phyloP scores from a whole-genome alignment of 169 alveolate genomes.

The Plasmodium cynomolgi region DNA sequence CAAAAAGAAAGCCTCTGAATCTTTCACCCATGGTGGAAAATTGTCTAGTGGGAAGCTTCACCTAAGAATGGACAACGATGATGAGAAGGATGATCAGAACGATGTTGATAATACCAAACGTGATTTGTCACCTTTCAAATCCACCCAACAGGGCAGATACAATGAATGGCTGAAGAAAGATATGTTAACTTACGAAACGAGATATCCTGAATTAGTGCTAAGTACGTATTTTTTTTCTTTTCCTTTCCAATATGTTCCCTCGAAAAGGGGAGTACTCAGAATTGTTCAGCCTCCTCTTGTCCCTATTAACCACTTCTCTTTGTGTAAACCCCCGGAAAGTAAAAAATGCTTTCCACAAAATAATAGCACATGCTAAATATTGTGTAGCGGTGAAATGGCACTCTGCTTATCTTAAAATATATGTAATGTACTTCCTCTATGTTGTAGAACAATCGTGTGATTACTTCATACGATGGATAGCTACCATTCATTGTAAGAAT shows the following conservation, averaged over 20 bases:
- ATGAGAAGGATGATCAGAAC: not conserved
- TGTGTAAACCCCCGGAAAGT: constrained; percentile 1
- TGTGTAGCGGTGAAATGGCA: not conserved
- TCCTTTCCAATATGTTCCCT: constrained; percentile 8
- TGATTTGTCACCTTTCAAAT: not conserved
- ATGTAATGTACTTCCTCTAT: not conserved
- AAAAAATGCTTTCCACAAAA: not conserved
- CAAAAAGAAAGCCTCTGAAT: not conserved
- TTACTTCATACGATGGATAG: not conserved
- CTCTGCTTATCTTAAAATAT: not conserved
- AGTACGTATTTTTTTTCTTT: constrained; percentile 5
- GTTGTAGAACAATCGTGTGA: not conserved
- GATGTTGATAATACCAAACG: not conserved
- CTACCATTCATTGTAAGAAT: not conserved
- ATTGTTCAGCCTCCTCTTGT: not conserved
- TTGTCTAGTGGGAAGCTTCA: not conserved
- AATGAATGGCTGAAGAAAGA: not conserved
- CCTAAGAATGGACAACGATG: not conserved
- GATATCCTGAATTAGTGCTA: constrained; percentile 21
- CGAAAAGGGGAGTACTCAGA: not conserved
- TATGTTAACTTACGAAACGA: constrained; percentile 1
- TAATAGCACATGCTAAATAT: not conserved
- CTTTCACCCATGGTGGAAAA: not conserved
- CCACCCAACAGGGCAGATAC: not conserved
- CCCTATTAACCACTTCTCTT: constrained; percentile 17